These are phyloP conservation scores for Tilletia walkeri DNA, from an alignment of 1,284 basidiomycete species.

Conservation along the genomic window DNA sequence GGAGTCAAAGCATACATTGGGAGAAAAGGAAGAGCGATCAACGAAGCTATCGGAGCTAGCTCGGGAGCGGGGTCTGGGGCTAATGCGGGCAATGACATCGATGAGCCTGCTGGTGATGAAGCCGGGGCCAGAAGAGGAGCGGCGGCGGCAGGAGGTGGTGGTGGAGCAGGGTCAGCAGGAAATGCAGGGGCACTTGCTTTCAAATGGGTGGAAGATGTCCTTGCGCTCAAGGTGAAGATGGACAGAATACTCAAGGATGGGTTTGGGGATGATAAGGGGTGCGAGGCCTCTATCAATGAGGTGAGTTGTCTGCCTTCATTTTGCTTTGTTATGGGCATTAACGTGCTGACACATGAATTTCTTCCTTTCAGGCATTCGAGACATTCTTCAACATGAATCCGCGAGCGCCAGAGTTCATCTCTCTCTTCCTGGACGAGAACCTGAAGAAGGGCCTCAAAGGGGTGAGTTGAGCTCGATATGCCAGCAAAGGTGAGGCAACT, in stretches of 20 bases:
- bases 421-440: conserved; percentile 95
- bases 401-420: conserved; percentile 89
- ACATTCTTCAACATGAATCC: conserved; percentile 86
- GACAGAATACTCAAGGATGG: conserved; percentile 72
- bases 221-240: conserved; percentile 88
- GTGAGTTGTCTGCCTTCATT: conserved; percentile 54
- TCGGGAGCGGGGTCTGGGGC: conserved; percentile 12
- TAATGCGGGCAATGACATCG: conserved; percentile 18
- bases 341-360: too few species aligned
- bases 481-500: neutral
- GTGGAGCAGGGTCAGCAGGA: conserved; percentile 25
- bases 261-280: conserved; percentile 72
- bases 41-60: conserved; percentile 60
- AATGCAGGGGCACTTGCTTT: conserved; percentile 62
- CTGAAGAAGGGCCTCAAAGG: conserved; percentile 92
- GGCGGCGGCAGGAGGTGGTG: conserved; percentile 6
- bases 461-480: conserved; percentile 60
- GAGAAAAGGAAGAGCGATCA: conserved; percentile 77
- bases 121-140: conserved; percentile 16
- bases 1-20: conserved; percentile 75
- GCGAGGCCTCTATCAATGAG: conserved; percentile 83
- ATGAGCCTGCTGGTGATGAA: conserved; percentile 18
- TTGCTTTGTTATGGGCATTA: neutral
- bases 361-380: conserved; percentile 72
- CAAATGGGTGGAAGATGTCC: conserved; percentile 90